A percentile compares a stretch with the other conserved stretches of the same genome.
phyloP scores from a whole-genome alignment of 2,329 filamentous ascomycete species.

The Fusarium decemcellulare region DNA sequence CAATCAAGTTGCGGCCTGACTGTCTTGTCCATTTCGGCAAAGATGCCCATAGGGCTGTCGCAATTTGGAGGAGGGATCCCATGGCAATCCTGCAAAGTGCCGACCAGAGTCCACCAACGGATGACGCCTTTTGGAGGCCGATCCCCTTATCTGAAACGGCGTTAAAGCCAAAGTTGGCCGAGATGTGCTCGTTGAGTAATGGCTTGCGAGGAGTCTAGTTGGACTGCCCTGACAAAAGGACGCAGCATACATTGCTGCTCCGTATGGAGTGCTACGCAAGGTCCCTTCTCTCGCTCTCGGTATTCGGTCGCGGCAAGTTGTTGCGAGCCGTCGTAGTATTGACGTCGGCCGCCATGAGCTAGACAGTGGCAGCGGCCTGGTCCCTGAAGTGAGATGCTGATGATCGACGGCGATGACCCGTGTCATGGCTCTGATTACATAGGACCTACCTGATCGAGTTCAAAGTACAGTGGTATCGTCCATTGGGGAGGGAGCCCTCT shows the following conservation, averaged over 20 bases:
- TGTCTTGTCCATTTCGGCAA: conserved; percentile 4
- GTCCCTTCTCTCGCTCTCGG: background rate
- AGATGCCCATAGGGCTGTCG: conserved; percentile 28
- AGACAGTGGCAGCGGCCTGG: background rate
- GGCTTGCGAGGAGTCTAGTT: background rate
- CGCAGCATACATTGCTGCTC: conserved; percentile 3
- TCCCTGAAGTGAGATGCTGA: background rate
- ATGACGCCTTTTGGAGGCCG: conserved; percentile 20
- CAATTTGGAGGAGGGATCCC: background rate
- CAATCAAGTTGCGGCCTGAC: background rate
- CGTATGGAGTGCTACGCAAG: conserved; percentile 5
- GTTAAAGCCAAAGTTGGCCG: conserved; percentile 19
- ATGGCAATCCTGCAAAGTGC: conserved; percentile 23
- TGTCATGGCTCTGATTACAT: background rate
- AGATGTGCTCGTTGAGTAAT: background rate
- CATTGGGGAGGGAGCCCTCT: background rate
- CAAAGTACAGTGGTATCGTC: background rate
- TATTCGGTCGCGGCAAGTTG: background rate
- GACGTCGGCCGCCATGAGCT: conserved; percentile 24
- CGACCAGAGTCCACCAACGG: conserved; percentile 12
- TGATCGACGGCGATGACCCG: conserved; percentile 12
- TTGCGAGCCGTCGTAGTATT: background rate
- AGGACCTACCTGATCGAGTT: background rate
- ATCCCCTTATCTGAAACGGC: conserved; percentile 39
- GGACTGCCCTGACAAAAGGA: background rate